Evolutionary conservation across 176 grass and related monocot species (phyloP).

Genomic region (Oryza glaberrima): DNA sequence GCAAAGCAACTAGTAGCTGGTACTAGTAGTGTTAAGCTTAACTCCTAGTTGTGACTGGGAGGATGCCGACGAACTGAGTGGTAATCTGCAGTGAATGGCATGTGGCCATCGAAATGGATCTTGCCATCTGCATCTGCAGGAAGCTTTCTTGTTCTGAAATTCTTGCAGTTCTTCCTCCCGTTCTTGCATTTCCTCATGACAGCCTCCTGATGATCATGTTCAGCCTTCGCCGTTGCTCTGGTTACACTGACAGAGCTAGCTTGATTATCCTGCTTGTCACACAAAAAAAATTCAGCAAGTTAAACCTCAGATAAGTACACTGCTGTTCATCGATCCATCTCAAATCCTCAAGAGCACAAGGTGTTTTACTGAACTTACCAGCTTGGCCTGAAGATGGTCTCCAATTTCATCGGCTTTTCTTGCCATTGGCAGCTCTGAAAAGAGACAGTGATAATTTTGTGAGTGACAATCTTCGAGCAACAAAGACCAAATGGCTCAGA

Average conservation of each 20-base stretch:
- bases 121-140: background rate
- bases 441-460: no score
- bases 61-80: constrained; percentile 40
- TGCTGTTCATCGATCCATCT: no score
- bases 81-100: constrained; percentile 82
- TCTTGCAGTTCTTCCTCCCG: constrained; percentile 9
- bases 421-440: constrained; percentile 22
- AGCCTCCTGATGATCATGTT: background rate
- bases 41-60: constrained; percentile 66
- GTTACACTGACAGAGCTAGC: no score
- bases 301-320: no score
- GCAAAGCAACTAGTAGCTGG: background rate
- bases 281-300: no score
- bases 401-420: background rate
- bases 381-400: background rate
- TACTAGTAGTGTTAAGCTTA: background rate
- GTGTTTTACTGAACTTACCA: background rate
- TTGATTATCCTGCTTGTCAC: no score
- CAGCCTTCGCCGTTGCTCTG: background rate
- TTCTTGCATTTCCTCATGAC: background rate
- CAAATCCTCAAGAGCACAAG: no score
- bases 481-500: background rate
- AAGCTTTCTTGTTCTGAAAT: constrained; percentile 41
- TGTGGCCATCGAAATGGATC: constrained; percentile 40
- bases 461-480: background rate